These are phyloP conservation scores for Talaromyces sp. DNA, from an alignment of 2,329 filamentous ascomycete genomes.

Conservation along the genomic window DNA sequence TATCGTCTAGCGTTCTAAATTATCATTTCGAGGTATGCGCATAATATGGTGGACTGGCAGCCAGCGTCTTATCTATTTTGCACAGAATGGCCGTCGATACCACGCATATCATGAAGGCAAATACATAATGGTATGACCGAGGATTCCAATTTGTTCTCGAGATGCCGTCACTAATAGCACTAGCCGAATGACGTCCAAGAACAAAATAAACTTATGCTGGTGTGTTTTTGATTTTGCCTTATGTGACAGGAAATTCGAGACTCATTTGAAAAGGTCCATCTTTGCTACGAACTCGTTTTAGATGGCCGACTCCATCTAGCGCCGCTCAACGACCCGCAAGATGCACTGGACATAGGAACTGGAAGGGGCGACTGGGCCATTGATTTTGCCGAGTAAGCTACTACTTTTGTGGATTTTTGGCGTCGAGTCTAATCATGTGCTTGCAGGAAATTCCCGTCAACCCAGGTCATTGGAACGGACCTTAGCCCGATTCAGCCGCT, in stretches of 20 bases:
- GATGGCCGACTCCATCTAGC: constrained; percentile 14
- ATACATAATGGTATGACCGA: constrained; percentile 14
- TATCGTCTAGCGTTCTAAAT: constrained; percentile 14
- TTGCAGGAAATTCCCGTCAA: constrained; percentile 1
- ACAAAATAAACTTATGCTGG: constrained; percentile 14
- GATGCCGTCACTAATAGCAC: not conserved
- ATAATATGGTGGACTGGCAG: not conserved
- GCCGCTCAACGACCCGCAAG: constrained; percentile 11
- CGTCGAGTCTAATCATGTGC: not conserved
- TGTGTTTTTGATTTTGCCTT: not conserved
- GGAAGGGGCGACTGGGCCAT: constrained; percentile 16
- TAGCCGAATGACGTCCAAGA: constrained; percentile 16
- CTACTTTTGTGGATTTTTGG: not conserved
- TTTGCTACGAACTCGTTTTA: constrained; percentile 12
- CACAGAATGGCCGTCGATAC: constrained; percentile 15
- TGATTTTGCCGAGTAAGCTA: constrained; percentile 12
- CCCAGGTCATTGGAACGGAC: constrained; percentile 14
- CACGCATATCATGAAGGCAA: constrained; percentile 15
- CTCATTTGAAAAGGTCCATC: constrained; percentile 7
- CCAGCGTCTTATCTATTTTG: not conserved
- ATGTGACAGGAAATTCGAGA: not conserved
- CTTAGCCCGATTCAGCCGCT: constrained; percentile 16
- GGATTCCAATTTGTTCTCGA: not conserved
- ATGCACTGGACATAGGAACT: constrained; percentile 15
- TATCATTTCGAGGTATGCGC: constrained; percentile 14